phyloP scores from a whole-genome alignment of 2,329 filamentous ascomycete species.

The Bipolaris sorokiniana region DNA sequence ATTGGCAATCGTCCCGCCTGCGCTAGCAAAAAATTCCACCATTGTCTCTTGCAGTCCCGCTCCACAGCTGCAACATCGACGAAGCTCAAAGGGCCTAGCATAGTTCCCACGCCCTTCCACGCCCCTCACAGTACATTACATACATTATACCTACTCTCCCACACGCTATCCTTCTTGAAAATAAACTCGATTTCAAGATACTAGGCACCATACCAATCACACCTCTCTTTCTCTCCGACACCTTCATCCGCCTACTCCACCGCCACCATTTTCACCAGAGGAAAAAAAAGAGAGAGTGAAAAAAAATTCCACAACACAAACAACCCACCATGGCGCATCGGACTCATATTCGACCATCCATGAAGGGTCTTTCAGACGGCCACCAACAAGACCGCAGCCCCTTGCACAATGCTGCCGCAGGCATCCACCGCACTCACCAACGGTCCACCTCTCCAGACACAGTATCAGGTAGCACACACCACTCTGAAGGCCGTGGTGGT shows the following conservation, averaged over 20 bases:
- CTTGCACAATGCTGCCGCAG: constrained; percentile 29
- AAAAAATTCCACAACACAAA: constrained; percentile 5
- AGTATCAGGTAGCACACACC: constrained; percentile 26
- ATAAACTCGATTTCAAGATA: constrained; percentile 5
- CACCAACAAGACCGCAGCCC: constrained; percentile 42
- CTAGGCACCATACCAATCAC: constrained; percentile 3
- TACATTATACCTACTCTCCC: constrained; percentile 24
- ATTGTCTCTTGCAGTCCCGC: constrained; percentile 42
- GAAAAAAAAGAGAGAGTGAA: neutral
- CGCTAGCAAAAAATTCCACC: constrained; percentile 30
- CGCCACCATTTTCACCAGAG: neutral
- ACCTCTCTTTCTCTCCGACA: constrained; percentile 2
- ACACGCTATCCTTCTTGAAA: constrained; percentile 30
- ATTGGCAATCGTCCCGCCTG: constrained; percentile 45
- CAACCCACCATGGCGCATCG: constrained; percentile 35
- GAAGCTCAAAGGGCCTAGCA: constrained; percentile 40
- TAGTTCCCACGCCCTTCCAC: constrained; percentile 44
- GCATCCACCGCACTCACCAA: constrained; percentile 31
- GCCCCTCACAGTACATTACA: constrained; percentile 40
- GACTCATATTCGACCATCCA: constrained; percentile 31
- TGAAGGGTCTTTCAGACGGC: constrained; percentile 40
- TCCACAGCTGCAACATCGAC: constrained; percentile 45
- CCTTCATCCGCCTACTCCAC: constrained; percentile 3
- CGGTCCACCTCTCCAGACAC: constrained; percentile 27
- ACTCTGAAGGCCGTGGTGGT: constrained; percentile 32